Percentiles rank a stretch among this genome's conserved stretches.
Evolutionary conservation across 1,284 basidiomycete species (phyloP).

Genomic region (Puccinia hordei): DNA sequence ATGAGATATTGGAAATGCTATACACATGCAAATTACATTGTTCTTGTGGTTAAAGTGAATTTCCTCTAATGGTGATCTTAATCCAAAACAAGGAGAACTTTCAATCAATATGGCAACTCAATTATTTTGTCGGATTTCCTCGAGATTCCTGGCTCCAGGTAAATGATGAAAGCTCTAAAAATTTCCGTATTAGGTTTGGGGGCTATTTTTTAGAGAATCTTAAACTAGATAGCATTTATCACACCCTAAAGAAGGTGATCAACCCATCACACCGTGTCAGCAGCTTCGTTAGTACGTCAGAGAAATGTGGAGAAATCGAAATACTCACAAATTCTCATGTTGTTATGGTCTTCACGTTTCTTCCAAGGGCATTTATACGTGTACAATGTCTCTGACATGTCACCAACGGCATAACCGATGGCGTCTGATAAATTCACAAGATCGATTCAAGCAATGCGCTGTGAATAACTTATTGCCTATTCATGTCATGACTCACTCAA

Average conservation of each 20-base stretch:
- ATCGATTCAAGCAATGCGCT: neutral
- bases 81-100: no score
- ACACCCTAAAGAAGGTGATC: neutral
- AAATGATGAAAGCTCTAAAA: no score
- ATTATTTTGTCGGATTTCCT: no score
- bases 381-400: neutral
- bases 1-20: no score
- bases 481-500: conserved; percentile 1
- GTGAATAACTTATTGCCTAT: neutral
- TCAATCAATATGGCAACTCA: no score
- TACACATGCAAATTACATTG: no score
- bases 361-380: neutral
- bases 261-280: neutral
- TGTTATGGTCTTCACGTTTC: neutral
- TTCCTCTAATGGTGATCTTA: no score
- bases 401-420: neutral
- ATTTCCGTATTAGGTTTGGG: no score
- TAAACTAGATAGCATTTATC: neutral
- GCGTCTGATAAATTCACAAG: neutral
- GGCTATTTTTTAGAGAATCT: no score
- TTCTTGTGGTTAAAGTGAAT: no score
- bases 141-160: no score
- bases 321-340: neutral
- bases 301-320: no score
- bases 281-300: neutral